phyloP scores from a whole-genome alignment of 371 early-diverging fungal species.

The Entomophthora muscae region DNA sequence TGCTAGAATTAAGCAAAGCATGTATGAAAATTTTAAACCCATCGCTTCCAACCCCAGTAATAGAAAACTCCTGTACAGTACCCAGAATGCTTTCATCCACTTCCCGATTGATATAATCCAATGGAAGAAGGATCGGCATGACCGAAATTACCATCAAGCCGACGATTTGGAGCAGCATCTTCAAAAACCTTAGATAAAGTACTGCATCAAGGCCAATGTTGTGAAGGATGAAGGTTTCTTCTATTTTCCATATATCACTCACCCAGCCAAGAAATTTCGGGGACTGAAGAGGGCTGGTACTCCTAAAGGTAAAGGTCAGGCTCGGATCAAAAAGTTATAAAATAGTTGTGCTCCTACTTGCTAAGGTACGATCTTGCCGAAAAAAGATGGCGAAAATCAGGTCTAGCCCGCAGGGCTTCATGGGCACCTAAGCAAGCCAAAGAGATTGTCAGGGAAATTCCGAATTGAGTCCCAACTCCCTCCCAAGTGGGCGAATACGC shows the following conservation, averaged over 20 bases:
- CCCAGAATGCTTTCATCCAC: neutral
- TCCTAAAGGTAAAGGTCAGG: neutral
- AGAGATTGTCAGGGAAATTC: slow-evolving; percentile 1
- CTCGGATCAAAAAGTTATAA: no score
- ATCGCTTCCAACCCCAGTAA: slow-evolving; percentile 20
- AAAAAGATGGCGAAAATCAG: slow-evolving; percentile 9
- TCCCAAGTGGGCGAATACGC: slow-evolving; percentile 4
- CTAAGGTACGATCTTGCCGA: slow-evolving; percentile 4
- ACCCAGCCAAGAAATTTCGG: slow-evolving; percentile 5
- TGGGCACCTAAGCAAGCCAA: neutral
- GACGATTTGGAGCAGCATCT: slow-evolving; percentile 37
- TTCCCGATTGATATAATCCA: slow-evolving; percentile 21
- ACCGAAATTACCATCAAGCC: slow-evolving; percentile 21
- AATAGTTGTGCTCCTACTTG: neutral
- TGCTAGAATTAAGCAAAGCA: slow-evolving; percentile 17
- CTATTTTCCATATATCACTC: neutral
- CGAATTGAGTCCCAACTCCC: slow-evolving; percentile 2
- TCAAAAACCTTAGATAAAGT: slow-evolving; percentile 45
- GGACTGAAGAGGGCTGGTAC: neutral
- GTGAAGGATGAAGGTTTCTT: slow-evolving; percentile 3
- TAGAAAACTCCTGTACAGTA: slow-evolving; percentile 19
- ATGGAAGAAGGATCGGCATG: slow-evolving; percentile 25
- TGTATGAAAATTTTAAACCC: slow-evolving; percentile 23
- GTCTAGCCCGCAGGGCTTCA: neutral
- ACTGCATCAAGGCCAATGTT: slow-evolving; percentile 40